Base-by-base conservation (phyloP, 2,329 filamentous ascomycete genomes). In the Botryotinia convoluta region DNA sequence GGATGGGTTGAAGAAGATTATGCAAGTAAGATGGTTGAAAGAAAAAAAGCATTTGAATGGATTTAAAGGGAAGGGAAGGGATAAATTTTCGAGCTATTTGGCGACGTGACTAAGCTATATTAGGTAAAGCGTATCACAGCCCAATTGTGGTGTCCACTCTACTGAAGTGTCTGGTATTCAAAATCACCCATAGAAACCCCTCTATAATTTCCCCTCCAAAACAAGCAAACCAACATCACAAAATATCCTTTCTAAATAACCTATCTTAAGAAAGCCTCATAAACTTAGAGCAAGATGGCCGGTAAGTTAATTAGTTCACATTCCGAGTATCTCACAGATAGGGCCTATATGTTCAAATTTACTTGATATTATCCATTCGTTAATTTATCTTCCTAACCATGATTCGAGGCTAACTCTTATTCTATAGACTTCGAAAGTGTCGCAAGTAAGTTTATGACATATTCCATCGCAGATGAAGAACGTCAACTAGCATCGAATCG, bases 361-460 rank as follows among this genome's bases (percentile, higher is more conserved):
- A 18, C 45, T 54, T 67, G n/a, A 29, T 35, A 8, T 20, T 9
- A 22, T n/a, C 51, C 18, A 22, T 72, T 61, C 32, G 48, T 61
- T 29, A 48, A 29, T 29, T 18, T 18, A 4, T 29, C 44, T 29
- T 59, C n/a, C 20, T 42, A 51, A 29, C 39, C 54, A 42, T 54
- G 26, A 57, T 68, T 68, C 71, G 67, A 70, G 76, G 75, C 79
- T 79, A 76, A 79, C 75, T 63, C 26, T 32, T 59, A 45, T 42
- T 71, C 37, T 42, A 67, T 72, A 84, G 83, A 83, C 80, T 84
- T 84, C 77, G 67, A 77, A 73, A 77, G 78, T 64, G 79, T 85
- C 75, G 84, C 84, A 77, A 81, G 84, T 85, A 81, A 77, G 83
- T 75, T 57, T 32, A 32, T 20, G 35, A 16, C 54, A 54, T 39